These are phyloP conservation scores for Acorus calamus DNA, from an alignment of 106 monocot species.

Conservation along the genomic window DNA sequence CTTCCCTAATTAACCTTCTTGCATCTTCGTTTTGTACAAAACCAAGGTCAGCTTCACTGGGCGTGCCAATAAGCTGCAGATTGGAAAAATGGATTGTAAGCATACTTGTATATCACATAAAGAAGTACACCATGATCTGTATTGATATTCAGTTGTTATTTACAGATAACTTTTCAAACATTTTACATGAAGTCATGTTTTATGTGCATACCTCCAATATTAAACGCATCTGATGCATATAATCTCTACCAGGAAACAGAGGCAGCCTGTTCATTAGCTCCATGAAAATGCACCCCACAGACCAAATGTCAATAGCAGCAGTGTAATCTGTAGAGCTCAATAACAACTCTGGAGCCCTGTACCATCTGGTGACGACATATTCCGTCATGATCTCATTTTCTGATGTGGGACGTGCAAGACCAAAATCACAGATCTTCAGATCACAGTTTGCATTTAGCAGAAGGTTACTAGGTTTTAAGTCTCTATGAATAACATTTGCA, in stretches of 20 bases:
- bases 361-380: slow-evolving; percentile 97
- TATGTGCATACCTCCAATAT: slow-evolving; percentile 55
- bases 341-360: slow-evolving; percentile 86
- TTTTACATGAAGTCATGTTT: background rate
- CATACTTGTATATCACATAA: background rate
- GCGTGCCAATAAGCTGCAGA: slow-evolving; percentile 65
- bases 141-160: background rate
- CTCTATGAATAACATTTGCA: slow-evolving; percentile 87
- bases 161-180: background rate
- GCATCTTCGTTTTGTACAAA: slow-evolving; percentile 81
- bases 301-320: slow-evolving; percentile 95
- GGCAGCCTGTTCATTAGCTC: slow-evolving; percentile 81
- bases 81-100: background rate
- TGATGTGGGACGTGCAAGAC: slow-evolving; percentile 73
- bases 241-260: slow-evolving; percentile 82
- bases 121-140: background rate
- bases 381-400: slow-evolving; percentile 91
- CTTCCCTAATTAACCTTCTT: slow-evolving; percentile 68
- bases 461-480: slow-evolving; percentile 91
- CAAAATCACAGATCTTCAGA: slow-evolving; percentile 95
- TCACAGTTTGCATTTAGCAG: slow-evolving; percentile 83
- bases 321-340: slow-evolving; percentile 87
- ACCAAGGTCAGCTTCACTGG: slow-evolving; percentile 63
- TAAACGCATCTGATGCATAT: slow-evolving; percentile 91
- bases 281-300: slow-evolving; percentile 96